Conservation (phyloP, 179 eudicot genomes). For the Patellifolia procumbens region DNA sequence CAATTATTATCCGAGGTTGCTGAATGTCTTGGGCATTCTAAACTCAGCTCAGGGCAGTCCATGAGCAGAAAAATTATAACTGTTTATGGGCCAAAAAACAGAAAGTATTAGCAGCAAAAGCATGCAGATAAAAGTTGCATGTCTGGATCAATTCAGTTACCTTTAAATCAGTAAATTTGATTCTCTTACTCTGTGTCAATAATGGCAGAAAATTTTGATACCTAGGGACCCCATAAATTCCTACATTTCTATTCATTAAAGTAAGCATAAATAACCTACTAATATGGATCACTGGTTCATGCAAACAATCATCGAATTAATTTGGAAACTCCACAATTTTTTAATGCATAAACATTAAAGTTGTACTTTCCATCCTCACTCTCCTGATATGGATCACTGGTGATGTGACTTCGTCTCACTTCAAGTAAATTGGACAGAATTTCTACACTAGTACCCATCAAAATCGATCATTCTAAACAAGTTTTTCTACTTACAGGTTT, state of each 20-base stretch:
- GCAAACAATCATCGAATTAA: neutral
- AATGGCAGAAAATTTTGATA: neutral
- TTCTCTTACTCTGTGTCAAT: neutral
- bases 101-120: conserved; percentile 2
- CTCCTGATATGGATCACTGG: neutral
- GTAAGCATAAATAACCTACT: neutral
- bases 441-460: neutral
- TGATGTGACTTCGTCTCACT: neutral
- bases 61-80: neutral
- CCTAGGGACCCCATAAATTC: no score
- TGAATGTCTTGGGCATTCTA: neutral
- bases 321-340: neutral
- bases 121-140: neutral
- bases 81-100: neutral
- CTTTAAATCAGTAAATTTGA: neutral
- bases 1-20: neutral
- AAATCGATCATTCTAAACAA: neutral
- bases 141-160: neutral
- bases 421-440: neutral
- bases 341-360: neutral
- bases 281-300: no score
- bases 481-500: neutral
- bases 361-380: neutral
- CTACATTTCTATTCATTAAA: neutral
- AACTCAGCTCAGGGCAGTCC: neutral